phyloP scores from a whole-genome alignment of 164 flowering plant genomes.

The Buxus sempervirens region DNA sequence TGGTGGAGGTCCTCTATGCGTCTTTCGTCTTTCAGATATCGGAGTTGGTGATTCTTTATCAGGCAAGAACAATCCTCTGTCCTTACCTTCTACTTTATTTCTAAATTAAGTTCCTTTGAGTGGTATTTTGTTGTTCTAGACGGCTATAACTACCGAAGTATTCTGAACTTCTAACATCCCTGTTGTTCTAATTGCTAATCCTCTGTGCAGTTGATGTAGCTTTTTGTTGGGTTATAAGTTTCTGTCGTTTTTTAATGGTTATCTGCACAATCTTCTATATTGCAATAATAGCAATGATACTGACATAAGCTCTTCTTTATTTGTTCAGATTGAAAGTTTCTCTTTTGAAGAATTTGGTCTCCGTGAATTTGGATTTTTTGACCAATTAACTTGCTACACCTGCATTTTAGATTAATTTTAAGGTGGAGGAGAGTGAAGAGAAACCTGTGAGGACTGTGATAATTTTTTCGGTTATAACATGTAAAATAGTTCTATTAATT shows the following conservation, averaged over 20 bases:
- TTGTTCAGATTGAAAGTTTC: neutral
- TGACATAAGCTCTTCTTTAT: too few relatives aligned
- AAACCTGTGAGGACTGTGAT: neutral
- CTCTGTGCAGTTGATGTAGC: neutral
- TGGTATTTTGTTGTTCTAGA: neutral
- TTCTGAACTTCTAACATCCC: neutral
- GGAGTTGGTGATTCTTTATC: slow-evolving; percentile 61
- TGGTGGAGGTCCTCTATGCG: slow-evolving; percentile 66
- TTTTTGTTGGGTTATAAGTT: neutral
- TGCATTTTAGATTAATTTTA: neutral
- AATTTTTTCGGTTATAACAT: neutral
- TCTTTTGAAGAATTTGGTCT: neutral
- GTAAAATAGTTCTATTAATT: too few relatives aligned
- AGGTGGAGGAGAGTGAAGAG: neutral
- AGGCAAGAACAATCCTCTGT: slow-evolving; percentile 33
- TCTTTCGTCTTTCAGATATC: slow-evolving; percentile 55
- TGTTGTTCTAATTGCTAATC: neutral
- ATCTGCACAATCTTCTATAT: neutral
- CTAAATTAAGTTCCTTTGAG: neutral
- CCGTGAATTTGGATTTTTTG: neutral
- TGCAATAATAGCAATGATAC: neutral
- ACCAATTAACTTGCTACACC: neutral
- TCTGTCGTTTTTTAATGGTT: neutral
- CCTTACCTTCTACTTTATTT: neutral
- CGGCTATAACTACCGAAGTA: neutral